phyloP scores from a whole-genome alignment of 108 stramenopile genomes.

The Epithemia pelagica region DNA sequence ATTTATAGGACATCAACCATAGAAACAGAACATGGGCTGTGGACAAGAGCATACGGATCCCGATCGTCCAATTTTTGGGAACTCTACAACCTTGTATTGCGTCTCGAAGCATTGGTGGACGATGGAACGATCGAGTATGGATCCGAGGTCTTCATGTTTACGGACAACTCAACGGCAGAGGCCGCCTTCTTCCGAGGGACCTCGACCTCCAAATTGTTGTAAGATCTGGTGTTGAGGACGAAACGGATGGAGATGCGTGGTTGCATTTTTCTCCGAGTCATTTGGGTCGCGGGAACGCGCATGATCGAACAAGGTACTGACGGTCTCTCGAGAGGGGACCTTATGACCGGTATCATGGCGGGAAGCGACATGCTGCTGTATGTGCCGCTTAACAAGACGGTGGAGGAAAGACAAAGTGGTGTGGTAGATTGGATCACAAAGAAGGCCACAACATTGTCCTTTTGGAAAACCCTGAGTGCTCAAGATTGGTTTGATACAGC shows the following conservation, averaged over 20 bases:
- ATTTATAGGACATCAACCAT: not conserved
- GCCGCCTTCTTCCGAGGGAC: conserved; percentile 32
- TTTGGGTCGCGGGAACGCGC: conserved; percentile 27
- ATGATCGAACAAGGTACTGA: conserved; percentile 41
- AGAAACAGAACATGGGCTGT: not conserved
- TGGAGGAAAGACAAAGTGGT: not conserved
- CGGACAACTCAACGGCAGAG: conserved; percentile 25
- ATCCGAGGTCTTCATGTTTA: conserved; percentile 28
- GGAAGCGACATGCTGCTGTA: conserved; percentile 14
- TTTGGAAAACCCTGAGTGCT: no score
- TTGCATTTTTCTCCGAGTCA: conserved; percentile 10
- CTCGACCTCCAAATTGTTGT: conserved; percentile 17
- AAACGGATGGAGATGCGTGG: conserved; percentile 15
- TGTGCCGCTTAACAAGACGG: conserved; percentile 20
- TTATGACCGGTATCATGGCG: conserved; percentile 15
- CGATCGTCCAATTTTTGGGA: conserved; percentile 17
- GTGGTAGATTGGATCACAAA: no score
- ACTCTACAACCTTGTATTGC: conserved; percentile 17
- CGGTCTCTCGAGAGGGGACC: conserved; percentile 26
- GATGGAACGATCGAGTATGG: conserved; percentile 2
- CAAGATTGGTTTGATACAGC: not conserved
- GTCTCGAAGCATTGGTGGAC: conserved; percentile 6
- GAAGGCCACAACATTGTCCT: no score
- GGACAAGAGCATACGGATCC: not conserved
- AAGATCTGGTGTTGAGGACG: conserved; percentile 22